Base-by-base conservation (phyloP, 768 basidiomycete species). In the Xerocomus spinulosus region DNA sequence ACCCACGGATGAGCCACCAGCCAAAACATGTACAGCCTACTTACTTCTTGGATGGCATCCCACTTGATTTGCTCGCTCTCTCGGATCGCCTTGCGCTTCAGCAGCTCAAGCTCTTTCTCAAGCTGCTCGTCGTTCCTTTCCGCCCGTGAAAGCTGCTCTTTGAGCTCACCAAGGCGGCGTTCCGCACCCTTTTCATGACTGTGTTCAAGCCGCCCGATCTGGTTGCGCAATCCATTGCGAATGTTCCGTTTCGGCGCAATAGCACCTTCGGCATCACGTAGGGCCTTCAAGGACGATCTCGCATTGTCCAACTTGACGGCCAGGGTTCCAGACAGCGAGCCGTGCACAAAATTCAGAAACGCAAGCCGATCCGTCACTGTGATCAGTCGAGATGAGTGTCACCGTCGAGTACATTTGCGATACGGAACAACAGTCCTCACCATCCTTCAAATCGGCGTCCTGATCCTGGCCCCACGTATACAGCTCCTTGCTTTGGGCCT, bases 391-490 rank as follows among this genome's bases (percentile, higher is more conserved):
- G 44, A 29, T 17, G n/a, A 30, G 2, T 24, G 23, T n/a, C n/a
- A n/a, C 6, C 7, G 14, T 14, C 55, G 1, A 43, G 40, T 25
- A 7, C 35, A 15, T 29, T 2, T 12, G 23, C 38, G 54, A 44
- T 38, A 37, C 39, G 9, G 42, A 29, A 49, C 28, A 49, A 28
- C 13, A n/a, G 29, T 41, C 17, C 75, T 37, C 46, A 83, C 86
- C 85, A 70, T 90, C 90, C 58, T 80, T 89, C 63, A 92, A 51
- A 71, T 92, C 90, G 17, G 77, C 73, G 5, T 68, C 64, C 57
- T 91, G 84, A 1, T 62, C 58, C 62, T 91, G 88, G 12, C 90
- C 89, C 89, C 89, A 92, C 13, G 78, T 79, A 57, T 89, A 92
- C 21, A 92, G 70, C 51, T 92, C 91, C 67, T 91, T 92, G 75